Conservation (phyloP, 2,329 filamentous ascomycete genomes). For the Penicillium concentricum region DNA sequence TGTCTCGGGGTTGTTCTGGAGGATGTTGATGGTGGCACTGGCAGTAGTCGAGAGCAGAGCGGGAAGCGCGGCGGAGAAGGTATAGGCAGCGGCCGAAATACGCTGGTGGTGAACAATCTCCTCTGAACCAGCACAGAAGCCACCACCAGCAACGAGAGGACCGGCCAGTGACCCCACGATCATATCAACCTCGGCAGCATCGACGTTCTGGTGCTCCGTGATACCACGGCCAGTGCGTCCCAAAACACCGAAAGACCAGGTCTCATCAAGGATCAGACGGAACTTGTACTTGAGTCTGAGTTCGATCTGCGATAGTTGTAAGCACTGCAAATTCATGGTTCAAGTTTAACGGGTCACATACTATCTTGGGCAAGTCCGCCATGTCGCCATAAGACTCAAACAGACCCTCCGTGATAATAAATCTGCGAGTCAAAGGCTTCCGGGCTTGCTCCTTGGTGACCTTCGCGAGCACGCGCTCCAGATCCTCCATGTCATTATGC, state of each 20-base stretch:
- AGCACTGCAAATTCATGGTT: neutral
- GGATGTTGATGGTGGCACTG: constrained; percentile 80
- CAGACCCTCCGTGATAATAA: constrained; percentile 92
- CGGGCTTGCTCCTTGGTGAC: constrained; percentile 84
- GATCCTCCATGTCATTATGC: constrained; percentile 92
- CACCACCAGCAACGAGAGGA: constrained; percentile 85
- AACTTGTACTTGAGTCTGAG: constrained; percentile 97
- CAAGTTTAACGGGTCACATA: constrained; percentile 42
- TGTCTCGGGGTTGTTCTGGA: constrained; percentile 84
- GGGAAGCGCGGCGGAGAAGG: constrained; percentile 90
- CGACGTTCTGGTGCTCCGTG: constrained; percentile 95
- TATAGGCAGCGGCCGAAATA: constrained; percentile 87
- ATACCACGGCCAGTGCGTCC: constrained; percentile 87
- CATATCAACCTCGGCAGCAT: constrained; percentile 92
- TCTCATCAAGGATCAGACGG: constrained; percentile 94
- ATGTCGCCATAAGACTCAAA: constrained; percentile 90
- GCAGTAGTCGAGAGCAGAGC: constrained; percentile 94
- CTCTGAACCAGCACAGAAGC: constrained; percentile 88
- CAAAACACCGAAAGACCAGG: constrained; percentile 93
- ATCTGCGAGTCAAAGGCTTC: constrained; percentile 85
- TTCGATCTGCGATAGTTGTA: constrained; percentile 61
- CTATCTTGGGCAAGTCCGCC: constrained; percentile 79
- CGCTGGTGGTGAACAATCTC: constrained; percentile 97
- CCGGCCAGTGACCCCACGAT: constrained; percentile 90
- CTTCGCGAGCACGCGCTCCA: constrained; percentile 80